These are phyloP conservation scores for Erysiphe pulchra DNA, from an alignment of 2,329 filamentous ascomycete genomes.

Conservation along the genomic window DNA sequence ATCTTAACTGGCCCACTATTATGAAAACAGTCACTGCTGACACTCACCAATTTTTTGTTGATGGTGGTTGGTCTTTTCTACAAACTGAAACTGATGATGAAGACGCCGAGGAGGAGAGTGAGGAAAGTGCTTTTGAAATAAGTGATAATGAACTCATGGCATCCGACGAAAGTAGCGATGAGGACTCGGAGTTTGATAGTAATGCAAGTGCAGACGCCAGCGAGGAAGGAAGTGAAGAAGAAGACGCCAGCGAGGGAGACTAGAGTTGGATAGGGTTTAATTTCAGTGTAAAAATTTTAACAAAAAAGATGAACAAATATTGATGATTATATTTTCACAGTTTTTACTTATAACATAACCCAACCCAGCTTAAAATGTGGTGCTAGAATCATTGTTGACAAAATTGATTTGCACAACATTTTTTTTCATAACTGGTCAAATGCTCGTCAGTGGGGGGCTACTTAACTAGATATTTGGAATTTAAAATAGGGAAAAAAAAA, in stretches of 20 bases:
- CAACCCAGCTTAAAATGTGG: no score
- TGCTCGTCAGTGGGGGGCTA: no score
- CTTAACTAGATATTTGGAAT: no score
- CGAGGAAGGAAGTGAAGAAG: slow-evolving; percentile 41
- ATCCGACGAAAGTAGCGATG: slow-evolving; percentile 56
- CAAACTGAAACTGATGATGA: slow-evolving; percentile 72
- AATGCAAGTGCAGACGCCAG: slow-evolving; percentile 63
- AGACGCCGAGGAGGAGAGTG: slow-evolving; percentile 49
- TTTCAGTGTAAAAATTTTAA: no score
- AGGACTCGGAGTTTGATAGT: slow-evolving; percentile 82
- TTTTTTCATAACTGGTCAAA: no score
- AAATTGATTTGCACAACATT: no score
- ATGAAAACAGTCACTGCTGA: slow-evolving; percentile 97
- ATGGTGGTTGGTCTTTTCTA: slow-evolving; percentile 89
- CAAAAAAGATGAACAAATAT: no score
- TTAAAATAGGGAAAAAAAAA: no score
- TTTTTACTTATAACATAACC: no score
- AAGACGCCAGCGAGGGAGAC: slow-evolving; percentile 53
- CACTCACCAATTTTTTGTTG: slow-evolving; percentile 80
- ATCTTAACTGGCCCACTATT: slow-evolving; percentile 95
- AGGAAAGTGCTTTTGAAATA: slow-evolving; percentile 84
- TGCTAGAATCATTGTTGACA: no score
- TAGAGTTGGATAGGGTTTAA: no score
- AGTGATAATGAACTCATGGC: slow-evolving; percentile 53
- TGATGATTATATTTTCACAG: no score